A percentile compares a stretch with the other conserved stretches of the same genome.
phyloP scores from a whole-genome alignment of 768 basidiomycete genomes.

The Lenzites betulinus region DNA sequence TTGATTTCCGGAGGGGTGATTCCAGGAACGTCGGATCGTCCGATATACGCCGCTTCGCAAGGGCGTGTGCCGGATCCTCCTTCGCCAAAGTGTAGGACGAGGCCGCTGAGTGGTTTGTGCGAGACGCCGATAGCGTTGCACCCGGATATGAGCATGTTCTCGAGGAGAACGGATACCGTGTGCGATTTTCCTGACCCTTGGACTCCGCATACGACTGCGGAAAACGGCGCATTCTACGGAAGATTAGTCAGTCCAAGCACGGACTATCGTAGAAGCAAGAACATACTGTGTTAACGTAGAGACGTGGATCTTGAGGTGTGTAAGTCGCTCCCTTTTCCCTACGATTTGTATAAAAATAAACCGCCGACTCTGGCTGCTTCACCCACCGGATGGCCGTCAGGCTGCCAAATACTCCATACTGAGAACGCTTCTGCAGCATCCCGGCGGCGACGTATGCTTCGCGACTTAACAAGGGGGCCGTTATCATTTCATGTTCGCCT shows the following conservation, averaged over 20 bases:
- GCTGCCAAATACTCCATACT: constrained; percentile 64
- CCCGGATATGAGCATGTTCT: constrained; percentile 66
- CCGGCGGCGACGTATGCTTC: constrained; percentile 27
- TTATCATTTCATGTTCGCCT: constrained; percentile 27
- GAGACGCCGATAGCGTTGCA: constrained; percentile 51
- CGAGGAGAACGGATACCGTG: constrained; percentile 66
- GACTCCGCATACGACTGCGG: constrained; percentile 74
- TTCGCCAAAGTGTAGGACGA: constrained; percentile 72
- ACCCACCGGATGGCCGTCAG: constrained; percentile 13
- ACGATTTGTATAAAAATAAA: background rate
- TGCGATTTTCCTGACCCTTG: constrained; percentile 81
- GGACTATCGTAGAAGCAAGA: too few species aligned
- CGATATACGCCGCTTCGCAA: constrained; percentile 63
- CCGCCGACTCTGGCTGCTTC: background rate
- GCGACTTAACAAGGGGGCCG: constrained; percentile 34
- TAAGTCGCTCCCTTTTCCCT: constrained; percentile 32
- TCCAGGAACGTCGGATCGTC: constrained; percentile 29
- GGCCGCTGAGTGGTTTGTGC: constrained; percentile 56
- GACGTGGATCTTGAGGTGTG: constrained; percentile 46
- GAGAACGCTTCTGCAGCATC: constrained; percentile 37
- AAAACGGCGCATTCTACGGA: constrained; percentile 73
- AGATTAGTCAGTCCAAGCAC: too few species aligned
- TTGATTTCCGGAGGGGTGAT: constrained; percentile 36
- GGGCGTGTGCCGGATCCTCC: constrained; percentile 59
- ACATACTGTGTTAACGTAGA: constrained; percentile 69